These are phyloP conservation scores for Fusarium sp. DNA, from an alignment of 2,329 filamentous ascomycete genomes.

Conservation along the genomic window DNA sequence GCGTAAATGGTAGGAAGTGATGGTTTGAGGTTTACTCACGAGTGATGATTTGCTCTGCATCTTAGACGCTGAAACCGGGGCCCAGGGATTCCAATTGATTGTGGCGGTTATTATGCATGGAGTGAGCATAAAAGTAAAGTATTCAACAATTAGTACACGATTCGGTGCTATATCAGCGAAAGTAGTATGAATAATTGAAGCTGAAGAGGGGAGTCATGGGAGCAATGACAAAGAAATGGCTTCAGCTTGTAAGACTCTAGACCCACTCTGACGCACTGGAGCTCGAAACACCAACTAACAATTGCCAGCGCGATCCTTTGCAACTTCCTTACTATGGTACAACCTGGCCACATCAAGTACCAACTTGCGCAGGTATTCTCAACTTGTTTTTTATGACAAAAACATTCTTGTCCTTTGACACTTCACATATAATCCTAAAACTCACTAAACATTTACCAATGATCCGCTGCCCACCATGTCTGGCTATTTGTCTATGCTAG, in stretches of 20 bases:
- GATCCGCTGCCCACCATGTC: constrained; percentile 57
- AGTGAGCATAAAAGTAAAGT: neutral
- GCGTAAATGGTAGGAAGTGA: neutral
- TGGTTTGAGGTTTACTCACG: neutral
- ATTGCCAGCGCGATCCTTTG: constrained; percentile 25
- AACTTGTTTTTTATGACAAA: neutral
- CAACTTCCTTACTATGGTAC: constrained; percentile 8
- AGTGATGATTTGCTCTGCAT: constrained; percentile 17
- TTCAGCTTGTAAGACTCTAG: constrained; percentile 14
- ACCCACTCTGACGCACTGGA: constrained; percentile 46
- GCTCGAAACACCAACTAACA: constrained; percentile 31
- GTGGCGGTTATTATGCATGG: neutral
- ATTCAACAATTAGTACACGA: neutral
- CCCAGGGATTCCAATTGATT: neutral
- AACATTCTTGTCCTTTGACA: neutral
- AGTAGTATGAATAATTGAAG: neutral
- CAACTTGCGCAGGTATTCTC: constrained; percentile 1
- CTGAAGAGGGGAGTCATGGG: neutral
- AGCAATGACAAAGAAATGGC: neutral
- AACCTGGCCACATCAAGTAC: constrained; percentile 38
- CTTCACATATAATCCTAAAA: neutral
- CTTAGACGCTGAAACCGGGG: neutral
- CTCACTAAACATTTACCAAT: constrained; percentile 26
- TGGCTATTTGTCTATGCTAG: constrained; percentile 63
- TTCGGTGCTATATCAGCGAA: neutral